Evolutionary conservation across 2,329 filamentous ascomycete species (phyloP).

Genomic region (Fusarium avenaceum): DNA sequence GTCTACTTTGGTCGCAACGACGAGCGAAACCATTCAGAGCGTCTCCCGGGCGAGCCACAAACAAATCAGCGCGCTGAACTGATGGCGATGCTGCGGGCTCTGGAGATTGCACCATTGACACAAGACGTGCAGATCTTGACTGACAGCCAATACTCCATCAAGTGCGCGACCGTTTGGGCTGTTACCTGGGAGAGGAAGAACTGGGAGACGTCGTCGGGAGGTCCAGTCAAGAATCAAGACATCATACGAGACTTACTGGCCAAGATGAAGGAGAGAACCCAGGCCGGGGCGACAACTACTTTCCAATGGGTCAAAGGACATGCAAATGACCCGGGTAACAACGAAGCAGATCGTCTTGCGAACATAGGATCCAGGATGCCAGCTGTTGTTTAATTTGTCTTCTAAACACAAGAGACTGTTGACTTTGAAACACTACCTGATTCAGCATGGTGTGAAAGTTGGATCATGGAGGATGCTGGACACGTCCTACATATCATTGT

Average conservation of each 20-base stretch:
- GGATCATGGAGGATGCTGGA: neutral
- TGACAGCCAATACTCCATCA: constrained; percentile 93
- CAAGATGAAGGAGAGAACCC: constrained; percentile 77
- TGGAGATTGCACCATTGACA: constrained; percentile 78
- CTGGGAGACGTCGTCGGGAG: constrained; percentile 81
- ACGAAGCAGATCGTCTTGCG: constrained; percentile 83
- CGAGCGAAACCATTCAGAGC: constrained; percentile 77
- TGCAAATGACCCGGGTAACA: constrained; percentile 77
- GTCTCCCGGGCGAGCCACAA: constrained; percentile 78
- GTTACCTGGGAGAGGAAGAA: constrained; percentile 78
- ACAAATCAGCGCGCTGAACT: constrained; percentile 98
- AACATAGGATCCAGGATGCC: constrained; percentile 61
- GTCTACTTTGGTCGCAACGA: constrained; percentile 73
- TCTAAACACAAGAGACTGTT: neutral
- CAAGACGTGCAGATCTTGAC: constrained; percentile 82
- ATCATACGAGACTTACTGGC: constrained; percentile 79
- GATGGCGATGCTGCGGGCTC: constrained; percentile 85
- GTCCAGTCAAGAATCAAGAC: constrained; percentile 87
- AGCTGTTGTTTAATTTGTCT: constrained; percentile 16
- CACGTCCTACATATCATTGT: neutral
- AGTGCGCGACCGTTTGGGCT: constrained; percentile 89
- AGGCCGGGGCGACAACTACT: constrained; percentile 70
- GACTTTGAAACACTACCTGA: neutral
- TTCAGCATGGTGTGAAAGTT: neutral
- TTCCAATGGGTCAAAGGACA: constrained; percentile 96